phyloP scores from a whole-genome alignment of 176 grass and related monocot species.

The Musa schizocarpa region DNA sequence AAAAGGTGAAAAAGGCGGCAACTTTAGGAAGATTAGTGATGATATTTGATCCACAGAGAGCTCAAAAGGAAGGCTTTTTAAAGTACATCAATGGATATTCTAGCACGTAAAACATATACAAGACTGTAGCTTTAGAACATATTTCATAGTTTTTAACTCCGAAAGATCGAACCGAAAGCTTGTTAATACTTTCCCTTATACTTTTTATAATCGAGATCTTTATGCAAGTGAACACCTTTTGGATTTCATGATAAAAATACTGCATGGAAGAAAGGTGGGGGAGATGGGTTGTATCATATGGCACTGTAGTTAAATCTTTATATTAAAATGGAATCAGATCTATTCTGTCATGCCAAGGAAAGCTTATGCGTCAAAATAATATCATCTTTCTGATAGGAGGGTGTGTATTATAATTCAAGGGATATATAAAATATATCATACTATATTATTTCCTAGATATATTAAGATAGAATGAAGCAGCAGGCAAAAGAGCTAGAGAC shows the following conservation, averaged over 20 bases:
- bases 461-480: background rate
- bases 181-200: background rate
- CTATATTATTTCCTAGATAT: conserved; percentile 7
- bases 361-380: conserved; percentile 22
- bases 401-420: conserved; percentile 15
- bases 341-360: conserved; percentile 19
- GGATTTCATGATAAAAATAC: conserved; percentile 3
- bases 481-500: background rate
- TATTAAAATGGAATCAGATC: conserved; percentile 7
- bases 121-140: background rate
- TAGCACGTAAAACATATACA: background rate
- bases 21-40: background rate
- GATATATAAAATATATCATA: background rate
- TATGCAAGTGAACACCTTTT: background rate
- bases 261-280: background rate
- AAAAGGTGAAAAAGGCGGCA: background rate
- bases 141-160: background rate
- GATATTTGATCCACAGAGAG: background rate
- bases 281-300: background rate
- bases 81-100: background rate
- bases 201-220: background rate
- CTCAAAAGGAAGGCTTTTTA: background rate
- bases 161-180: background rate
- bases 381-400: conserved; percentile 12
- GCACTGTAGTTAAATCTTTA: background rate